Evolutionary conservation across 495 filamentous ascomycete genomes (phyloP), one percentile per base, ranked within the genome.

Genomic region (Acidiella bohemica): DNA sequence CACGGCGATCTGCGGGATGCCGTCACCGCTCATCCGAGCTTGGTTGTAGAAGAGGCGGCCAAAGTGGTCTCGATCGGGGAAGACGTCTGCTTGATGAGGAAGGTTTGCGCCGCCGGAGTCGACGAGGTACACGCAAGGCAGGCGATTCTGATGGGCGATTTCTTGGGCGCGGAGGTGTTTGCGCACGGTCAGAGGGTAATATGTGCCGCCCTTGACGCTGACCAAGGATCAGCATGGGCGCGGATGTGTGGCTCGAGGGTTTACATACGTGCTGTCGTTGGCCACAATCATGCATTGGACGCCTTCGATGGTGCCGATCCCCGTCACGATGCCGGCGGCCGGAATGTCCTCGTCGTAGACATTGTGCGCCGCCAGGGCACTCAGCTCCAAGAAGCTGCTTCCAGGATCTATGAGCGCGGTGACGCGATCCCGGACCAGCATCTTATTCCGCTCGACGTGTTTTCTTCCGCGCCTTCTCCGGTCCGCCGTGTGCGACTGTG

Each of bases 21-120:
- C 81, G 16, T 75, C 58, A 6, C 82, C 71, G 40, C 71, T 76
- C 81, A 88, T 95, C 48, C 84, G 69, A n/a, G 90, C 92, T 61
- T 97, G 90, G 64, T 97, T 96, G 66, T 80, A 97, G 69, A 97
- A 97, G 49, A 96, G 94, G 40, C 92, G 80, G 22, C 90, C 90
- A 53, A 97, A 96, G 57, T 96, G 88, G 11, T 95, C 84, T 25
- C 75, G 70, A 55, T 97, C 90, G 1, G 90, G 90, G 64, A 97
- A 97, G 42, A 96, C 90, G 57, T 93, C 86, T 3, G 88, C 80
- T 60, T 97, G 90, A 50, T 96, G 80, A 4, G 90, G 92, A 2
- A 97, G 73, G 57, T 97, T 97, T 18, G 86, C 90, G 50, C 90
- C 90, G 32, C 90, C 90, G 0, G 86, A 94, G 54, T 97, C 90